Base-by-base conservation (phyloP, 495 filamentous ascomycete genomes). In the Bryoglossum gracile region DNA sequence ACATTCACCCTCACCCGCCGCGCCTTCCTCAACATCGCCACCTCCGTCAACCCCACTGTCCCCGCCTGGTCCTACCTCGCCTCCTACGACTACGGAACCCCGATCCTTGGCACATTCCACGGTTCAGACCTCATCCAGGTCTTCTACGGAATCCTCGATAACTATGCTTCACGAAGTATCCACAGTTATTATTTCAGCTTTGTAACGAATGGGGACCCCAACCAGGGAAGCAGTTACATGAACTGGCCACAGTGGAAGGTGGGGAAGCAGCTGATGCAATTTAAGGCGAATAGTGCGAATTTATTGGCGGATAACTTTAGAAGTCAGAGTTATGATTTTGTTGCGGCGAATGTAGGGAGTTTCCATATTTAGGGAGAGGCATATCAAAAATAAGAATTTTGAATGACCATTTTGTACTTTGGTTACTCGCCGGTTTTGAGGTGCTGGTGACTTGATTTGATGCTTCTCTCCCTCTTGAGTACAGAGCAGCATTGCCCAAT, bases 61-160 rank as follows among this genome's bases (percentile, higher is more conserved):
- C 76, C 76, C 0, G 65, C 65, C 11, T 89, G 84, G 83, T 86
- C 82, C 1, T 89, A 89, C 62, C 71, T 87, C 0, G 59, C 76
- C 1, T 76, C 78, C 5, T 88, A 86, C 63, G 64, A 82, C 66
- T 76, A 76, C 50, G 82, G 81, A 14, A 82, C 79, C 0, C 81
- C 84, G 0, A 68, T 87, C 37, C 56, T 88, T 0, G 86, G 85
- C 9, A 88, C 84, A 0, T 85, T 84, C 66, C 85, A 89, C 63
- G 81, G 68, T 17, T 74, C 68, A 11, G 85, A 89, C 51, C 16
- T 60, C 24, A 37, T 60, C 6, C 44, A 50, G 25, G 46, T 54
- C 11, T 58, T 54, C 24, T 53, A 53, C 26, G 56, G 56, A 16
- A 49, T 59, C 25, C 16, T 47, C 2, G 35, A 26, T 13, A 45